Evolutionary conservation across 2,329 filamentous ascomycete species (phyloP), one percentile per base, ranked within the genome.

Genomic region (Arthrobotrys iridis): DNA sequence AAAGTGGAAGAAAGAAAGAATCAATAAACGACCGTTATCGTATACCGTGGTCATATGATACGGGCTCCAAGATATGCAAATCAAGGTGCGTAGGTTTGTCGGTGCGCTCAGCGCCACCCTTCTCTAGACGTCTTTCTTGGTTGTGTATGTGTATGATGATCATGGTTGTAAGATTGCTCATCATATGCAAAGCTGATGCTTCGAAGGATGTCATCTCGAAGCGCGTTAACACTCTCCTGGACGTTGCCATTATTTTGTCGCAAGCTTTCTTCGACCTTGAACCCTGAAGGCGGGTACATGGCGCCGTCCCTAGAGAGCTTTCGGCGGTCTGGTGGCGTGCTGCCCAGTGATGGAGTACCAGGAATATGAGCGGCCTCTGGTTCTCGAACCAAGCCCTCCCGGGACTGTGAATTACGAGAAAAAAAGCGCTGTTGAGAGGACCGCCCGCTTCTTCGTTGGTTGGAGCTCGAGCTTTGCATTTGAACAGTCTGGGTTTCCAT

Each of bases 141-240:
- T 46, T 67, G 46, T 24, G 48, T n/a, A 33, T 75, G 71, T 18
- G 71, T 75, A 41, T 75, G 71, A 40, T 67, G 63, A 10, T 75
- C 46, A 33, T 75, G 71, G 30, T 68, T 75, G 15, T 75, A 75
- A 2, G 52, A 48, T 35, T 68, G 57, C 22, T 75, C 71, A 26
- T 75, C 71, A 33, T 75, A 75, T 13, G 71, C 71, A 20, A 75
- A 68, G 30, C 71, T 75, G 6, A 75, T 75, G 24, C 71, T 75
- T 15, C 71, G 50, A 4, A 75, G 48, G 18, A 75, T 75, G 52
- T 75, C 71, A 35, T 75, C 71, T 6, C 63, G 45, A 8, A 75
- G 41, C 2, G 63, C 71, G 3, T 46, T 75, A 6, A 75, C 71
- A 22, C 71, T 75, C 40, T 75, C 71, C 18, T 75, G 71, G 4